Evolutionary conservation across 768 basidiomycete genomes (phyloP).

Genomic region (Kockovaella imperatae): DNA sequence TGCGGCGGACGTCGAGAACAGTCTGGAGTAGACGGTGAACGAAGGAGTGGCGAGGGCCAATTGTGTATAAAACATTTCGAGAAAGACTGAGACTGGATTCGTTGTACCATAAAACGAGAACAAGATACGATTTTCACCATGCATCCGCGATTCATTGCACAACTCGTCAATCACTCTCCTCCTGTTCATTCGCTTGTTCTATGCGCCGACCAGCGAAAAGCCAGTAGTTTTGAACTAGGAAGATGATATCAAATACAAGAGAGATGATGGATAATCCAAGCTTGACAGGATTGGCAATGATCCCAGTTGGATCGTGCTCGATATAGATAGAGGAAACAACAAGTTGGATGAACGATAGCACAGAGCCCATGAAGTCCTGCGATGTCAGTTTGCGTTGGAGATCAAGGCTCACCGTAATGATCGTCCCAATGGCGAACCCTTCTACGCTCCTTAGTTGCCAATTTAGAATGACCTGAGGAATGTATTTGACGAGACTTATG

Average conservation of each 20-base stretch:
- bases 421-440: conserved; percentile 33
- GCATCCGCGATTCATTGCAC: too few relatives aligned
- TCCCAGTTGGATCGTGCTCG: conserved; percentile 32
- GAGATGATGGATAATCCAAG: conserved; percentile 32
- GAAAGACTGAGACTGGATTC: not conserved
- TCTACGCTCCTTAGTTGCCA: conserved; percentile 42
- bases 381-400: not conserved
- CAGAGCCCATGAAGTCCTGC: conserved; percentile 44
- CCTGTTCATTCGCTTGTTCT: not conserved
- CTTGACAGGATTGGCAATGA: conserved; percentile 41
- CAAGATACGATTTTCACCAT: too few relatives aligned
- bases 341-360: conserved; percentile 37
- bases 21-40: conserved; percentile 78
- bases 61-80: not conserved
- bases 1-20: conserved; percentile 91
- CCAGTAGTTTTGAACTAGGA: conserved; percentile 30
- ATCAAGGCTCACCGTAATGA: conserved; percentile 40
- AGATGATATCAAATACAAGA: conserved; percentile 24
- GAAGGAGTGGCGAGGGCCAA: too few relatives aligned
- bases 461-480: conserved; percentile 47
- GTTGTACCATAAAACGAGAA: not conserved
- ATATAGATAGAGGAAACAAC: conserved; percentile 33
- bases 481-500: conserved; percentile 46
- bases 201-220: conserved; percentile 4
- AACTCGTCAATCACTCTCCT: not conserved